phyloP scores from a whole-genome alignment of 2,329 filamentous ascomycete species.

The Cordyceps javanica region DNA sequence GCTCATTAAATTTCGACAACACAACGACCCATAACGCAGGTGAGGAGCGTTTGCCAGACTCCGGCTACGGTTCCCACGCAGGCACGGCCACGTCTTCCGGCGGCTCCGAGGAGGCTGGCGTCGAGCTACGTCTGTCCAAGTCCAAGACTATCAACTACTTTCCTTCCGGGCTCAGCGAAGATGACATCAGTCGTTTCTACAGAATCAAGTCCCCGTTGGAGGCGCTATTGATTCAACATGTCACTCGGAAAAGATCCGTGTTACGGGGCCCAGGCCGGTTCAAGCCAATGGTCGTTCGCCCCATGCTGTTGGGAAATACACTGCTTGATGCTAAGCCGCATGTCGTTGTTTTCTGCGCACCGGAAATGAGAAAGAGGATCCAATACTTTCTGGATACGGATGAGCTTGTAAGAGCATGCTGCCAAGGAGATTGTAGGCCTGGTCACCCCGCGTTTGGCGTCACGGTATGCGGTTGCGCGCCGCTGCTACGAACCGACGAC shows the following conservation, averaged over 20 bases:
- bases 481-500: background rate
- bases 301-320: background rate
- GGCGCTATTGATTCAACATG: background rate
- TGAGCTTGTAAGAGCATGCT: background rate
- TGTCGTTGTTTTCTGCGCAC: slow-evolving; percentile 6
- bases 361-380: slow-evolving; percentile 3
- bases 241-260: background rate
- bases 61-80: too few relatives aligned
- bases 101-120: too few relatives aligned
- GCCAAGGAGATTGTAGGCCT: background rate
- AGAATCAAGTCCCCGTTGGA: background rate
- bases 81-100: too few relatives aligned
- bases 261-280: background rate
- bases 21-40: too few relatives aligned
- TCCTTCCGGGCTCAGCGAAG: background rate
- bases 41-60: too few relatives aligned
- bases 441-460: background rate
- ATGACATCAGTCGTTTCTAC: background rate
- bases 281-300: too few relatives aligned
- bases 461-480: background rate
- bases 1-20: too few relatives aligned
- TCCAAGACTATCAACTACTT: background rate
- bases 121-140: too few relatives aligned
- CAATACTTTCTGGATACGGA: too few relatives aligned
- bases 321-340: background rate